phyloP scores from a whole-genome alignment of 1,284 basidiomycete genomes.

The Rhodotorula sp. region DNA sequence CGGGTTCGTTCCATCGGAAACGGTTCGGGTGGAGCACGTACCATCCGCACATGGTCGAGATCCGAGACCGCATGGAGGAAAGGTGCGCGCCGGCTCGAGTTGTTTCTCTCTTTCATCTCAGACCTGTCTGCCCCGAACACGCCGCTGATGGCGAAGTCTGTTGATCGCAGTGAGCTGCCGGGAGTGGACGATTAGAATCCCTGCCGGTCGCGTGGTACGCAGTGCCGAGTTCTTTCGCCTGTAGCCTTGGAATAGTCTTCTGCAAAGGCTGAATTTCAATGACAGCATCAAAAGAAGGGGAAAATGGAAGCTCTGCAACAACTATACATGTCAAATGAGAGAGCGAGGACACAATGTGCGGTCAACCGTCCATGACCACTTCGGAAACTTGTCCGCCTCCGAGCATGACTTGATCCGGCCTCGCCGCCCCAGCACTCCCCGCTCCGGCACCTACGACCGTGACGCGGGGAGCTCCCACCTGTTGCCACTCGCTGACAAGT shows the following conservation, averaged over 20 bases:
- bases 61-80: conserved; percentile 46
- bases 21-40: conserved; percentile 49
- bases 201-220: too few relatives aligned
- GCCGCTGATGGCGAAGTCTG: not conserved
- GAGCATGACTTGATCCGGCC: too few relatives aligned
- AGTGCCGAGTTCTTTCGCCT: too few relatives aligned
- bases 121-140: not conserved
- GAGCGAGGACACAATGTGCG: not conserved
- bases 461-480: not conserved
- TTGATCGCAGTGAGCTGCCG: too few relatives aligned
- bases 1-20: conserved; percentile 58
- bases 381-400: not conserved
- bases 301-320: too few relatives aligned
- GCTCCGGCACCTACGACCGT: not conserved
- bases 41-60: conserved; percentile 45
- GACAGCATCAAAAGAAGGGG: too few relatives aligned
- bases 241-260: too few relatives aligned
- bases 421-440: not conserved
- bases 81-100: conserved; percentile 12
- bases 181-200: too few relatives aligned
- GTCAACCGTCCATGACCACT: not conserved
- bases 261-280: not conserved
- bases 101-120: not conserved
- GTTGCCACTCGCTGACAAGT: conserved; percentile 14
- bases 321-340: not conserved